A percentile compares a stretch with the other conserved stretches of the same genome.
Conservation (phyloP, 1,284 basidiomycete genomes). For the Trametes pubescens region DNA sequence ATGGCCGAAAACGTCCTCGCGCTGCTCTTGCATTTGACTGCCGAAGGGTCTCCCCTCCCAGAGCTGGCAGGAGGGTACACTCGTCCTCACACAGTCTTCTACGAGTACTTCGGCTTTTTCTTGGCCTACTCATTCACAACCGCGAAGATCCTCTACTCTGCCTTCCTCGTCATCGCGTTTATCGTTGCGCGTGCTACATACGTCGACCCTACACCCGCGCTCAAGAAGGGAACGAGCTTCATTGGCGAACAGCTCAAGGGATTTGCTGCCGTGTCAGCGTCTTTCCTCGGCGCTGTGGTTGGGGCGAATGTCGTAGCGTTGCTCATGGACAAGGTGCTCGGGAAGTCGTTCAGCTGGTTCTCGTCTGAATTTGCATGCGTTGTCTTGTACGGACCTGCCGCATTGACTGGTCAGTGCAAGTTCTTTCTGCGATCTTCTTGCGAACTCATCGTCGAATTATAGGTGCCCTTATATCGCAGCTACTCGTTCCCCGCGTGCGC, state of each 20-base stretch:
- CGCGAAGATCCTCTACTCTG: slow-evolving; percentile 76
- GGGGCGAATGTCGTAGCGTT: slow-evolving; percentile 79
- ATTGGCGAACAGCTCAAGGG: slow-evolving; percentile 52
- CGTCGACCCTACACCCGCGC: slow-evolving; percentile 45
- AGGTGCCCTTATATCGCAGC: slow-evolving; percentile 67
- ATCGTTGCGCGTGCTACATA: slow-evolving; percentile 50
- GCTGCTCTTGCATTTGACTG: slow-evolving; percentile 83
- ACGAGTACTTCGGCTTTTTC: slow-evolving; percentile 74
- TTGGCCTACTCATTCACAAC: slow-evolving; percentile 79
- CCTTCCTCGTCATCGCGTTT: slow-evolving; percentile 57
- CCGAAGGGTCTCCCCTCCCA: slow-evolving; percentile 69
- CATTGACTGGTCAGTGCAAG: slow-evolving; percentile 62
- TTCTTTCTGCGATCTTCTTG: neutral
- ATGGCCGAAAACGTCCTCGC: slow-evolving; percentile 94
- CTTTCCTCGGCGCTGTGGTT: slow-evolving; percentile 65
- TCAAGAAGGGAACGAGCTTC: slow-evolving; percentile 47
- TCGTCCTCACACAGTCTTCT: slow-evolving; percentile 78
- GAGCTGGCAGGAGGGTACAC: slow-evolving; percentile 59
- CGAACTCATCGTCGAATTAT: neutral
- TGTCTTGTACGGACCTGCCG: slow-evolving; percentile 82
- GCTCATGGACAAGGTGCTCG: slow-evolving; percentile 71
- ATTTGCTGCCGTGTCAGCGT: slow-evolving; percentile 52
- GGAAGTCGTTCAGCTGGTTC: slow-evolving; percentile 84
- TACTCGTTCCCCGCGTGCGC: slow-evolving; percentile 57
- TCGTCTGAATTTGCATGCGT: slow-evolving; percentile 76